phyloP scores from a whole-genome alignment of 805 yeast genomes.

The Candida germanica region DNA sequence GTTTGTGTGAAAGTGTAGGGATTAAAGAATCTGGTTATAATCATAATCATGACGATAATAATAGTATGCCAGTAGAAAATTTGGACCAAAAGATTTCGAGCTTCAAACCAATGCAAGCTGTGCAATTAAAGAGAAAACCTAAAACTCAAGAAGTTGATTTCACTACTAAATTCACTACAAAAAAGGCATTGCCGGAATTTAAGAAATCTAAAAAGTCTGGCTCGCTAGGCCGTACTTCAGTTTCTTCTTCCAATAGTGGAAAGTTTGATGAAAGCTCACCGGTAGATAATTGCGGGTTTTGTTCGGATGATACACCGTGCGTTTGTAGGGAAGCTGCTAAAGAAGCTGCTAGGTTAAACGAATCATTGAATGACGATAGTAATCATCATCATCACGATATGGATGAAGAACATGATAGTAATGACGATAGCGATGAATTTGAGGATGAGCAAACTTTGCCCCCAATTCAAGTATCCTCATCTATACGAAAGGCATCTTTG shows the following conservation, averaged over 20 bases:
- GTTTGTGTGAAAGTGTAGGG: slow-evolving; percentile 59
- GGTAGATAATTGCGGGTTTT: slow-evolving; percentile 85
- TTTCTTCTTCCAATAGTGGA: slow-evolving; percentile 4
- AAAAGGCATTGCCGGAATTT: slow-evolving; percentile 37
- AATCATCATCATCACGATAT: slow-evolving; percentile 9
- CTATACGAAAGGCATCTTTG: slow-evolving; percentile 37
- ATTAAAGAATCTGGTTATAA: slow-evolving; percentile 23
- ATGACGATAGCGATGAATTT: slow-evolving; percentile 22
- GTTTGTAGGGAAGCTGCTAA: slow-evolving; percentile 79
- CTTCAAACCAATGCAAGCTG: slow-evolving; percentile 65
- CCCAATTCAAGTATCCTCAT: slow-evolving; percentile 31
- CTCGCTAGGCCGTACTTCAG: not conserved
- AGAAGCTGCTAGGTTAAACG: slow-evolving; percentile 42
- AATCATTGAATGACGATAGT: slow-evolving; percentile 17
- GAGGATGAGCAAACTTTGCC: slow-evolving; percentile 35
- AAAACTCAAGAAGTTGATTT: slow-evolving; percentile 49
- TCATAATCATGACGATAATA: not conserved
- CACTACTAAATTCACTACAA: slow-evolving; percentile 45
- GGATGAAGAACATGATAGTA: slow-evolving; percentile 7
- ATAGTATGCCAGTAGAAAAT: too few species aligned
- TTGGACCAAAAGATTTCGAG: slow-evolving; percentile 35
- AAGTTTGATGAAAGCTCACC: slow-evolving; percentile 46
- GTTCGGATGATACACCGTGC: slow-evolving; percentile 89
- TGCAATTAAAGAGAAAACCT: slow-evolving; percentile 45
- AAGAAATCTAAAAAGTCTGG: slow-evolving; percentile 19